These are phyloP conservation scores for Cupressus sempervirens DNA, from an alignment of 75 land plant species.

Conservation along the genomic window DNA sequence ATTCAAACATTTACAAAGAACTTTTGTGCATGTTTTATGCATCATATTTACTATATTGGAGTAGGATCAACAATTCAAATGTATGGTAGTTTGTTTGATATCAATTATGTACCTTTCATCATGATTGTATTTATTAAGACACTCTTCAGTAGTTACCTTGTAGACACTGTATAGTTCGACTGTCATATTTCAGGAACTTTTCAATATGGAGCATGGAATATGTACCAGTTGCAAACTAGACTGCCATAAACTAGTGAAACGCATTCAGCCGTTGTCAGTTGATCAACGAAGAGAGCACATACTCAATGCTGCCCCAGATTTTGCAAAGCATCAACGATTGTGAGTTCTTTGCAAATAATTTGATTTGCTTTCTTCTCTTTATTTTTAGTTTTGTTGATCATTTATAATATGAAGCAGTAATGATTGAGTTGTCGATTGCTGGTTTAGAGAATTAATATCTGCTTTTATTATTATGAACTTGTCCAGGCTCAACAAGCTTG, in stretches of 20 bases:
- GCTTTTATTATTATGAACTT: not conserved
- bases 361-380: not conserved
- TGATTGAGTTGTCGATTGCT: not conserved
- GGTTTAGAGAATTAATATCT: not conserved
- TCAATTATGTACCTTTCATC: not conserved
- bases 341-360: constrained; percentile 22
- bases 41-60: not conserved
- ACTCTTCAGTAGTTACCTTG: not conserved
- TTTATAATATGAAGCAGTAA: not conserved
- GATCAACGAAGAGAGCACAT: constrained; percentile 43
- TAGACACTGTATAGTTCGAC: not conserved
- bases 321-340: constrained; percentile 48
- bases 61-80: not conserved
- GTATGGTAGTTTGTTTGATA: not conserved
- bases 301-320: constrained; percentile 61
- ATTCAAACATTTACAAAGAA: not conserved
- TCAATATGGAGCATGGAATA: constrained; percentile 77
- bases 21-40: not conserved
- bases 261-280: constrained; percentile 53
- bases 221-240: constrained; percentile 79
- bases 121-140: not conserved
- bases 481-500: constrained; percentile 72
- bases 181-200: constrained; percentile 59
- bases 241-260: constrained; percentile 77
- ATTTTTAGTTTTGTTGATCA: not conserved